Evolutionary conservation across 129 eudicot species (phyloP).

Genomic region (Flaveria linearis): DNA sequence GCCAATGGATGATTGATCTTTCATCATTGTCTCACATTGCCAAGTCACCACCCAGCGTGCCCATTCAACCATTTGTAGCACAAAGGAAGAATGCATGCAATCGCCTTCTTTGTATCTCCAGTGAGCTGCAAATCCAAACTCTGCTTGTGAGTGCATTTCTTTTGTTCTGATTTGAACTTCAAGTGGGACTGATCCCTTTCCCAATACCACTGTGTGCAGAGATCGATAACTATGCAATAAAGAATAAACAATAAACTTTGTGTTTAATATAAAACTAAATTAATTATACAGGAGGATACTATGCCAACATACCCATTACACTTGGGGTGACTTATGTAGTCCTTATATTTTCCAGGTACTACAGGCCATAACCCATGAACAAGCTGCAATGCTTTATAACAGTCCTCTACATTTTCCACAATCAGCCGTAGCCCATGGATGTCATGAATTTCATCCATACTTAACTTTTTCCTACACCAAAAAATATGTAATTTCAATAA

Average conservation of each 20-base stretch:
- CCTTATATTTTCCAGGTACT: constrained; percentile 91
- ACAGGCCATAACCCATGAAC: constrained; percentile 78
- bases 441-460: constrained; percentile 88
- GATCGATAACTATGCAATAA: constrained; percentile 66
- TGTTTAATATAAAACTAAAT: neutral
- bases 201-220: constrained; percentile 82
- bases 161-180: constrained; percentile 93
- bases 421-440: constrained; percentile 93
- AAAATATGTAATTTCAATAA: neutral
- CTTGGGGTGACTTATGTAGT: constrained; percentile 79
- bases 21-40: constrained; percentile 90
- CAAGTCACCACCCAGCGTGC: constrained; percentile 93
- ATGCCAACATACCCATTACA: constrained; percentile 60
- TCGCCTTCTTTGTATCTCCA: constrained; percentile 98
- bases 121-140: constrained; percentile 97
- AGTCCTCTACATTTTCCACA: constrained; percentile 85
- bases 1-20: constrained; percentile 44
- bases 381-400: constrained; percentile 71
- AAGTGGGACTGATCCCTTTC: constrained; percentile 74
- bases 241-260: constrained; percentile 1
- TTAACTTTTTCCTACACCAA: constrained; percentile 72
- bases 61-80: constrained; percentile 97
- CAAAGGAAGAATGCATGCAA: constrained; percentile 72
- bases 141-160: constrained; percentile 91
- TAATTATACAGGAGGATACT: neutral